A percentile compares a stretch with the other conserved stretches of the same genome.
phyloP scores from a whole-genome alignment of 2,329 filamentous ascomycete species.

The Aspergillus caelatus region DNA sequence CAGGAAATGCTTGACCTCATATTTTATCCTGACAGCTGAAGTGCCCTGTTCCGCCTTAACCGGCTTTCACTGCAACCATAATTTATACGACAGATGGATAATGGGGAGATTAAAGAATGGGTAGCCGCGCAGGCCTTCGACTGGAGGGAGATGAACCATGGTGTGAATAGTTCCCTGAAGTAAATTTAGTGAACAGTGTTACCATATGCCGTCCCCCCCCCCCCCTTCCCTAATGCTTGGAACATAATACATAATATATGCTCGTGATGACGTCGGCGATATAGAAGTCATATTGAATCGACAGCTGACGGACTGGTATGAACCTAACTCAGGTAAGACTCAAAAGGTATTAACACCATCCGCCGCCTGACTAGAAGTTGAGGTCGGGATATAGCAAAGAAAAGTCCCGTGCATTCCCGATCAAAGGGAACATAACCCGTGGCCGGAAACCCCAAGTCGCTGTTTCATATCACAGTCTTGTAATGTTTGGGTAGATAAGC shows the following conservation, averaged over 20 bases:
- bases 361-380: too few species aligned
- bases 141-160: not conserved
- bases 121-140: not conserved
- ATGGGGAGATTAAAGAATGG: not conserved
- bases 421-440: not conserved
- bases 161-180: not conserved
- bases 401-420: too few species aligned
- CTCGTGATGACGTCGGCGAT: not conserved
- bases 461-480: too few species aligned
- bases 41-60: not conserved
- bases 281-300: too few species aligned
- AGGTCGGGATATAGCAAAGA: too few species aligned
- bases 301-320: too few species aligned
- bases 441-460: not conserved
- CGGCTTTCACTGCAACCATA: not conserved
- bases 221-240: not conserved
- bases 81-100: not conserved
- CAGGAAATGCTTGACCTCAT: not conserved
- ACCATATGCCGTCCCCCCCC: not conserved
- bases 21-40: not conserved
- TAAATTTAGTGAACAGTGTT: not conserved
- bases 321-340: too few species aligned
- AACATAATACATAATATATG: not conserved
- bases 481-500: not conserved
- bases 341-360: too few species aligned